Evolutionary conservation across 257 asterid species (phyloP).

Genomic region (Solanum bukasovii): DNA sequence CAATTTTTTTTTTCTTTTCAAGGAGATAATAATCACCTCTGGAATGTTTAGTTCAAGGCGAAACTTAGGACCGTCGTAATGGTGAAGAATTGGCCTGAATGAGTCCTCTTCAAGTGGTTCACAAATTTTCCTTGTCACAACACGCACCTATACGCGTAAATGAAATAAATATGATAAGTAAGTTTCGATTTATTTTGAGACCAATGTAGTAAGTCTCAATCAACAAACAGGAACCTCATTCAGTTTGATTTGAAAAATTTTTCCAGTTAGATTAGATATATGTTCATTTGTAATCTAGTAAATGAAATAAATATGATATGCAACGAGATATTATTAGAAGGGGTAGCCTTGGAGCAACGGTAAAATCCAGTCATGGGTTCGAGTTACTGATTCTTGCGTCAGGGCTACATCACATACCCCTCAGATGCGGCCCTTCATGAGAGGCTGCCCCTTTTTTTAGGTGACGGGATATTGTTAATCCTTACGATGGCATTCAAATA

Average conservation of each 20-base stretch:
- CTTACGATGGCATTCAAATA: neutral
- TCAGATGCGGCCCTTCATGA: neutral
- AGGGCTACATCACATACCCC: neutral
- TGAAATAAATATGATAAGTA: neutral
- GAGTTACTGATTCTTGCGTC: neutral
- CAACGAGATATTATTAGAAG: neutral
- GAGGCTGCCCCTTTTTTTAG: neutral
- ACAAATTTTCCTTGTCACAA: constrained; percentile 66
- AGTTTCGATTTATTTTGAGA: neutral
- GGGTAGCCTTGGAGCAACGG: neutral
- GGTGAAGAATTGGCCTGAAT: constrained; percentile 93
- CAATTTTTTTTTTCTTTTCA: too few species aligned
- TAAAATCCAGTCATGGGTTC: neutral
- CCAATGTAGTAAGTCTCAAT: neutral
- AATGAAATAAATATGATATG: neutral
- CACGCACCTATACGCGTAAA: constrained; percentile 45
- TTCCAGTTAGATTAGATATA: neutral
- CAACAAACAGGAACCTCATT: neutral
- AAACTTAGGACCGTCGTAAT: constrained; percentile 95
- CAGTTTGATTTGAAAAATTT: neutral
- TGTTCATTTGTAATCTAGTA: neutral
- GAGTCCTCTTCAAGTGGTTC: constrained; percentile 95
- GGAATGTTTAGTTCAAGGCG: constrained; percentile 84
- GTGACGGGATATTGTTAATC: neutral
- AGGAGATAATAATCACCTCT: constrained; percentile 41